Conservation (phyloP, 2,329 filamentous ascomycete genomes). For the Xylaria sp. region DNA sequence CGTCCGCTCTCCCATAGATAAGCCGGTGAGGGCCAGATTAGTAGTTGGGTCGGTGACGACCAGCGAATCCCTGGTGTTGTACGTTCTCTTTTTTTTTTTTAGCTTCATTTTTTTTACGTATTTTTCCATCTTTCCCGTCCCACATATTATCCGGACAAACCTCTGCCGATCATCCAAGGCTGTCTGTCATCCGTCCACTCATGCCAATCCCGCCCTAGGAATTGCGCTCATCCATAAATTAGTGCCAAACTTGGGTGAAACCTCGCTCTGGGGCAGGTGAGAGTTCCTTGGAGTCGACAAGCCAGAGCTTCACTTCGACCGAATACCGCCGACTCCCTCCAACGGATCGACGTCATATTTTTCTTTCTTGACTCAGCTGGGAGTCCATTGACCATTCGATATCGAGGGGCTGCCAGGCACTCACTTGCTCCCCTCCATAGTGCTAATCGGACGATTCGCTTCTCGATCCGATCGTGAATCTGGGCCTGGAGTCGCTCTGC, state of each 20-base stretch:
- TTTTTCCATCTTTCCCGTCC: not conserved
- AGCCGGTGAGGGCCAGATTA: not conserved
- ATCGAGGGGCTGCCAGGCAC: too few relatives aligned
- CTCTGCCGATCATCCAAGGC: not conserved
- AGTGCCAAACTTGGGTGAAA: not conserved
- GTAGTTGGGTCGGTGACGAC: not conserved
- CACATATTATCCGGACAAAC: not conserved
- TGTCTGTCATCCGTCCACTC: not conserved
- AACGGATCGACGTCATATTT: not conserved
- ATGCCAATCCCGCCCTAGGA: not conserved
- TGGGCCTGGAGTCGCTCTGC: not conserved
- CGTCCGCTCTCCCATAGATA: not conserved
- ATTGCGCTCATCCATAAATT: not conserved
- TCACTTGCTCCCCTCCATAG: not conserved
- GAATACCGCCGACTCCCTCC: not conserved
- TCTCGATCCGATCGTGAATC: not conserved
- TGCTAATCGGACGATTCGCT: not conserved
- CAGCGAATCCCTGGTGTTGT: not conserved
- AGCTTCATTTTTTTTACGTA: not conserved
- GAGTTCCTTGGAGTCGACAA: not conserved
- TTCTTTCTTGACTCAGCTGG: not conserved
- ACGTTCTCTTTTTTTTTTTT: not conserved
- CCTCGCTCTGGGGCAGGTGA: not conserved
- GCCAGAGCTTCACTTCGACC: not conserved
- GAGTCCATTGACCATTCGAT: not conserved